Conservation (phyloP, 306 rosid genomes). For the Quercus bicolor region DNA sequence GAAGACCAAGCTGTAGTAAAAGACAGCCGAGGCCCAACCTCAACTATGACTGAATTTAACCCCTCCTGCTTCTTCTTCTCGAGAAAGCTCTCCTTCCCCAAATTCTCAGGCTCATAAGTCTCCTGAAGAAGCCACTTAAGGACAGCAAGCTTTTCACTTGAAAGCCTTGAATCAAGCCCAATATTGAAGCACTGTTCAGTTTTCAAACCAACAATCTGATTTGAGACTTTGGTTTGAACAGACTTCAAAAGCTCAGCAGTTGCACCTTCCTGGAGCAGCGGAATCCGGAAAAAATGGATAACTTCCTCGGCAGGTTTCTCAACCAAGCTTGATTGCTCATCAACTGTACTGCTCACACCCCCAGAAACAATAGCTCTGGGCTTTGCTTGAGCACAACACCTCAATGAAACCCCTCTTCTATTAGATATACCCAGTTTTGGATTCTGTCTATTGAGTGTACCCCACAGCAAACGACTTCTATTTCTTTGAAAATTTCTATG, state of each 20-base stretch:
- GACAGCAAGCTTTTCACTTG: conserved; percentile 41
- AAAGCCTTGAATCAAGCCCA: conserved; percentile 52
- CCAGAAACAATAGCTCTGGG: conserved; percentile 51
- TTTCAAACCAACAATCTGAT: conserved; percentile 60
- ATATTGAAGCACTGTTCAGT: conserved; percentile 81
- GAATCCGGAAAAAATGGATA: conserved; percentile 61
- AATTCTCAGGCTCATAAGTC: conserved; percentile 81
- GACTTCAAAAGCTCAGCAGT: conserved; percentile 62
- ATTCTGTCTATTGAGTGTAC: conserved; percentile 12
- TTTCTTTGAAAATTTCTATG: conserved; percentile 29
- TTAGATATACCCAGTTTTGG: conserved; percentile 5
- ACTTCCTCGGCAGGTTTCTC: conserved; percentile 52
- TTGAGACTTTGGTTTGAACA: conserved; percentile 61
- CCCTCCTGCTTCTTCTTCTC: conserved; percentile 66
- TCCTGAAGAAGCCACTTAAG: conserved; percentile 87
- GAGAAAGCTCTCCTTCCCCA: conserved; percentile 77
- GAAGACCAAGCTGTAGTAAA: conserved; percentile 95
- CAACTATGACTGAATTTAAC: conserved; percentile 50
- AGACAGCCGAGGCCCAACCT: conserved; percentile 89
- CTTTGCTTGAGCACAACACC: conserved; percentile 46
- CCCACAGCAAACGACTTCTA: conserved; percentile 50
- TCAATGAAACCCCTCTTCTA: conserved; percentile 34
- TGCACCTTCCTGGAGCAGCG: conserved; percentile 71
- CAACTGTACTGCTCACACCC: conserved; percentile 39
- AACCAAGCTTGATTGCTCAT: conserved; percentile 34